These are phyloP conservation scores for Mycena epipterygia DNA, from an alignment of 768 basidiomycete species.

Conservation along the genomic window DNA sequence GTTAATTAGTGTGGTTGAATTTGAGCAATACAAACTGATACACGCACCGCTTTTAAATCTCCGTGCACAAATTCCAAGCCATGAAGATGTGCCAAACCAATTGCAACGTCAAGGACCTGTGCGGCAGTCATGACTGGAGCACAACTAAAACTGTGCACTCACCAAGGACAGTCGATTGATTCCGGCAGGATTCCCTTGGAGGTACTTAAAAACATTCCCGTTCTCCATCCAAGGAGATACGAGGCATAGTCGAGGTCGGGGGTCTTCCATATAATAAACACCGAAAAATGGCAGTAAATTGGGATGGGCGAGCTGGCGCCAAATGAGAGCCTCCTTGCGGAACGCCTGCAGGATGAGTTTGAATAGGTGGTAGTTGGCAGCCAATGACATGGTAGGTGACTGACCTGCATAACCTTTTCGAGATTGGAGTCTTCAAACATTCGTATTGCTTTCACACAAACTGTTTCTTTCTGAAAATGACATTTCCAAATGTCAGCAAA, in stretches of 20 bases:
- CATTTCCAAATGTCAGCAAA: conserved; percentile 35
- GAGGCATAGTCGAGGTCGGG: conserved; percentile 40
- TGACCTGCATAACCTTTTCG: conserved; percentile 23
- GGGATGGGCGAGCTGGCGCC: conserved; percentile 48
- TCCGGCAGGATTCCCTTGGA: conserved; percentile 39
- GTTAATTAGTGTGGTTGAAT: not conserved
- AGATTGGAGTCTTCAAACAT: conserved; percentile 27
- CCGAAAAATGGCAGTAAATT: conserved; percentile 51
- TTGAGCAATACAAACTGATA: not conserved
- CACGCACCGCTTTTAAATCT: conserved; percentile 46
- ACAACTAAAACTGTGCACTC: conserved; percentile 15
- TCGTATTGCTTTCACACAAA: conserved; percentile 34
- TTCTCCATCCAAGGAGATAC: conserved; percentile 58
- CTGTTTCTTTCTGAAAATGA: conserved; percentile 15
- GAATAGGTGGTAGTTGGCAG: not conserved
- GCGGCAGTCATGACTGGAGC: too few species aligned
- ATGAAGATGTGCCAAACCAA: conserved; percentile 47
- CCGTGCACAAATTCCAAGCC: conserved; percentile 44
- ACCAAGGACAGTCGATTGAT: conserved; percentile 48
- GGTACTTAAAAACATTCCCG: conserved; percentile 47
- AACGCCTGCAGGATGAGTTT: conserved; percentile 25
- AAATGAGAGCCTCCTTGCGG: conserved; percentile 38
- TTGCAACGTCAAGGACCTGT: conserved; percentile 42
- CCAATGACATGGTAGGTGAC: not conserved
- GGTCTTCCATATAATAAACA: conserved; percentile 34